Evolutionary conservation across 2,329 filamentous ascomycete genomes (phyloP).

Genomic region (Aspergillus phoenicis): DNA sequence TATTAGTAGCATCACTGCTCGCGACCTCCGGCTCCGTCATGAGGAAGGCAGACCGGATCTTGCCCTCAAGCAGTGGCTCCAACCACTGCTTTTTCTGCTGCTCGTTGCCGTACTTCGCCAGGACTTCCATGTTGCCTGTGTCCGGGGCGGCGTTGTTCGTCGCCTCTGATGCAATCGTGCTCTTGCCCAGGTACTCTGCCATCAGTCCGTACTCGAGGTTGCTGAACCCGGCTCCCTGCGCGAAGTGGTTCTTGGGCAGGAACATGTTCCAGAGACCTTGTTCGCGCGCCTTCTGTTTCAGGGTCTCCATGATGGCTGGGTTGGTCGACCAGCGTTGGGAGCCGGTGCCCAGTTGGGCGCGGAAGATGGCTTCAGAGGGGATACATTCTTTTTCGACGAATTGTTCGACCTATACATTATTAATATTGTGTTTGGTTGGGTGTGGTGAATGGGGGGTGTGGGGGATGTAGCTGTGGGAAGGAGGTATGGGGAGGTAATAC

Average conservation of each 20-base stretch:
- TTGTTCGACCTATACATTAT: slow-evolving; percentile 68
- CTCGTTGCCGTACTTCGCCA: slow-evolving; percentile 87
- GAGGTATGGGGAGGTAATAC: slow-evolving; percentile 41
- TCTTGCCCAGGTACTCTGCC: slow-evolving; percentile 93
- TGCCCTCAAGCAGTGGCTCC: slow-evolving; percentile 75
- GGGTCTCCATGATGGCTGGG: slow-evolving; percentile 79
- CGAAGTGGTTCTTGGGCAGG: slow-evolving; percentile 91
- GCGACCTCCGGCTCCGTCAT: slow-evolving; percentile 93
- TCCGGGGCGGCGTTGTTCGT: slow-evolving; percentile 90
- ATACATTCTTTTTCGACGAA: slow-evolving; percentile 97
- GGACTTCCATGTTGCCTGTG: slow-evolving; percentile 93
- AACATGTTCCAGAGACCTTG: slow-evolving; percentile 99
- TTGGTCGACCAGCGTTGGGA: slow-evolving; percentile 77
- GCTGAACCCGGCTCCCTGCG: slow-evolving; percentile 88
- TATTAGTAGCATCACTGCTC: slow-evolving; percentile 90
- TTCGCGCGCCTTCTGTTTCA: slow-evolving; percentile 80
- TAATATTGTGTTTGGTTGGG: slow-evolving; percentile 6
- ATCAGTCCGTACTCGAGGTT: slow-evolving; percentile 98
- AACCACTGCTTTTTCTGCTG: slow-evolving; percentile 85
- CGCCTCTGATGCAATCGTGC: slow-evolving; percentile 77
- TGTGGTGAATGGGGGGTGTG: neutral
- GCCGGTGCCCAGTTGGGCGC: slow-evolving; percentile 77
- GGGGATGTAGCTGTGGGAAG: neutral
- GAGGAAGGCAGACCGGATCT: slow-evolving; percentile 86
- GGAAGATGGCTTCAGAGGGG: slow-evolving; percentile 77